Percentiles rank a stretch among this genome's conserved stretches.
These are phyloP conservation scores for Acer yangbiense DNA, from an alignment of 345 rosid species.

Conservation along the genomic window DNA sequence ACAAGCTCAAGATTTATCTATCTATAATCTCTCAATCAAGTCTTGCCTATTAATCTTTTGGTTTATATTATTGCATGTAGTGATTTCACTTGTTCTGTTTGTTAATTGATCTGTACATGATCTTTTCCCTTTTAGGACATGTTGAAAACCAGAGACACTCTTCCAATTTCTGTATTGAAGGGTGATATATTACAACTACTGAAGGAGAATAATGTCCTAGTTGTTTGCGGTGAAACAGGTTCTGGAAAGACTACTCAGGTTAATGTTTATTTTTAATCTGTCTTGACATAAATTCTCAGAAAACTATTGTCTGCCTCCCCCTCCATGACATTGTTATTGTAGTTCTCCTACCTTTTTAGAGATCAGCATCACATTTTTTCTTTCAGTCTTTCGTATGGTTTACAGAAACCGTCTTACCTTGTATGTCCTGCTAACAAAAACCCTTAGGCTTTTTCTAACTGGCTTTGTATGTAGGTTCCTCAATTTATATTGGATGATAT, in stretches of 20 bases:
- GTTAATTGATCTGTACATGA: neutral
- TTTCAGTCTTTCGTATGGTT: neutral
- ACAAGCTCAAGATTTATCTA: neutral
- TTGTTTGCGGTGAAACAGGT: conserved; percentile 96
- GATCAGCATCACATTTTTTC: neutral
- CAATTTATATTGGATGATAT: conserved; percentile 93
- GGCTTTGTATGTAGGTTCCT: conserved; percentile 63
- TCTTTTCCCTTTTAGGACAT: conserved; percentile 52
- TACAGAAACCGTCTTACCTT: conserved; percentile 6
- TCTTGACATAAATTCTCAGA: neutral
- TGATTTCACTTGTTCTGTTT: neutral
- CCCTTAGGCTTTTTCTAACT: conserved; percentile 22
- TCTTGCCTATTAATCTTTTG: neutral
- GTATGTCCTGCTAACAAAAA: conserved; percentile 11
- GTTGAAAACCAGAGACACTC: conserved; percentile 64
- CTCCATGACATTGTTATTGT: conserved; percentile 2
- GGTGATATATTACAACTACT: conserved; percentile 61
- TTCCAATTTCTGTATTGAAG: conserved; percentile 77
- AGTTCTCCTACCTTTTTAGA: neutral
- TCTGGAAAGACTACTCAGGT: conserved; percentile 99
- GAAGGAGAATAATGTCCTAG: conserved; percentile 74
- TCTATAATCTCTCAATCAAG: neutral
- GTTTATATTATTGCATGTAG: neutral
- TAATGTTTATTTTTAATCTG: conserved; percentile 15
- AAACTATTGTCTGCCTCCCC: neutral